phyloP scores from a whole-genome alignment of 2,329 filamentous ascomycete species.

The Alternaria sp. region DNA sequence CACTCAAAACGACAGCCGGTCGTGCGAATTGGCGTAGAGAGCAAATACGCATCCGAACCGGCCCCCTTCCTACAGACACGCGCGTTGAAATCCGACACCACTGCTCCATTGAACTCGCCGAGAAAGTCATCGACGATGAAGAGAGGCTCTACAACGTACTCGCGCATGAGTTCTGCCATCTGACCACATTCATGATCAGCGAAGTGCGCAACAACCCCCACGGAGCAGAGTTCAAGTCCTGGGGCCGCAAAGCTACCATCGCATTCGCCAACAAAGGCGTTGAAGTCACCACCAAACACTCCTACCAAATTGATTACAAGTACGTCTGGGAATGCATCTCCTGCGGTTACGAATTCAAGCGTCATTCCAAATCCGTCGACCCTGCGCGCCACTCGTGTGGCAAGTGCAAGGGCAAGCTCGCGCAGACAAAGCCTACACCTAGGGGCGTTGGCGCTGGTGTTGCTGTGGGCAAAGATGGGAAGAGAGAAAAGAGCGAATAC shows the following conservation, averaged over 20 bases:
- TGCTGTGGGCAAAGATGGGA: constrained; percentile 22
- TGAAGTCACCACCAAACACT: constrained; percentile 87
- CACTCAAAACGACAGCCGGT: constrained; percentile 81
- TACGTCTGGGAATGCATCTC: constrained; percentile 81
- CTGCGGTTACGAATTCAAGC: constrained; percentile 77
- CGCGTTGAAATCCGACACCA: constrained; percentile 61
- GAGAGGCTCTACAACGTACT: constrained; percentile 84
- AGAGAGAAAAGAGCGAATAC: constrained; percentile 58
- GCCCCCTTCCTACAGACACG: constrained; percentile 34
- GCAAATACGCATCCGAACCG: constrained; percentile 49
- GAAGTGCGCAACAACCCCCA: constrained; percentile 79
- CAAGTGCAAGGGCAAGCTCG: constrained; percentile 70
- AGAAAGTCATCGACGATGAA: constrained; percentile 81
- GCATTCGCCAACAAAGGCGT: constrained; percentile 70
- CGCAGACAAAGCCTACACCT: constrained; percentile 82
- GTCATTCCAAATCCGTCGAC: constrained; percentile 88
- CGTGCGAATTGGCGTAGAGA: constrained; percentile 61
- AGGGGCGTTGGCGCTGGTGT: constrained; percentile 50
- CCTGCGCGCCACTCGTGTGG: constrained; percentile 76
- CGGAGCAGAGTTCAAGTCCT: constrained; percentile 82
- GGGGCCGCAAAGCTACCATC: constrained; percentile 63
- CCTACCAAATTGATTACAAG: constrained; percentile 89
- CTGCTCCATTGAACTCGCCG: constrained; percentile 85
- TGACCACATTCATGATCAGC: constrained; percentile 89
- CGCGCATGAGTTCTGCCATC: constrained; percentile 96